Percentiles rank a stretch among this genome's conserved stretches.
Conservation (phyloP, 306 rosid genomes). For the Vigna reflexopilosa region DNA sequence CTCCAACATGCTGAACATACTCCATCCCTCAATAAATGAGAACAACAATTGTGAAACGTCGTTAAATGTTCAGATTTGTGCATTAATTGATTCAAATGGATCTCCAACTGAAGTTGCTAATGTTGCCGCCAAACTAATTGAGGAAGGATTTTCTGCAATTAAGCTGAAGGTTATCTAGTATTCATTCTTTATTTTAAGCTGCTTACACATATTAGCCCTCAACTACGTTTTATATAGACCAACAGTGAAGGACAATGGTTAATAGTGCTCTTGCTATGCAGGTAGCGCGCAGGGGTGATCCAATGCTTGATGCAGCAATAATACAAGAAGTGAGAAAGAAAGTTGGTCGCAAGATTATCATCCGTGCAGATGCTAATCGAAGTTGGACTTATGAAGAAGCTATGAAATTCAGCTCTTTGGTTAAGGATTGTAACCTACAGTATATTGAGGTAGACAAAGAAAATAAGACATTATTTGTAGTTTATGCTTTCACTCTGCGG, state of each 20-base stretch:
- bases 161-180: constrained; percentile 74
- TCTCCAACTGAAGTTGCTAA: constrained; percentile 80
- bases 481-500: constrained; percentile 14
- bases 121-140: constrained; percentile 66
- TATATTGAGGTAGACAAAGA: constrained; percentile 77
- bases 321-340: constrained; percentile 80
- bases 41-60: constrained; percentile 45
- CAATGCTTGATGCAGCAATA: constrained; percentile 70
- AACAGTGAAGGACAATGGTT: constrained; percentile 23
- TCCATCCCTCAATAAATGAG: constrained; percentile 55
- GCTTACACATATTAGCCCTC: constrained; percentile 29
- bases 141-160: constrained; percentile 88
- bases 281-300: constrained; percentile 83
- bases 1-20: constrained; percentile 65
- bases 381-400: constrained; percentile 93
- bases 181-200: constrained; percentile 29
- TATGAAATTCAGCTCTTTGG: constrained; percentile 73
- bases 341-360: constrained; percentile 69
- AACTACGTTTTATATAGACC: constrained; percentile 28
- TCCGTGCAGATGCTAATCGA: constrained; percentile 93
- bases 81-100: constrained; percentile 71
- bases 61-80: constrained; percentile 74
- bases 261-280: constrained; percentile 48
- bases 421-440: constrained; percentile 81
- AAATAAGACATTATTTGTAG: constrained; percentile 11